These are phyloP conservation scores for Digitaria exilis DNA, from an alignment of 202 grass and related monocot genomes.

Conservation along the genomic window DNA sequence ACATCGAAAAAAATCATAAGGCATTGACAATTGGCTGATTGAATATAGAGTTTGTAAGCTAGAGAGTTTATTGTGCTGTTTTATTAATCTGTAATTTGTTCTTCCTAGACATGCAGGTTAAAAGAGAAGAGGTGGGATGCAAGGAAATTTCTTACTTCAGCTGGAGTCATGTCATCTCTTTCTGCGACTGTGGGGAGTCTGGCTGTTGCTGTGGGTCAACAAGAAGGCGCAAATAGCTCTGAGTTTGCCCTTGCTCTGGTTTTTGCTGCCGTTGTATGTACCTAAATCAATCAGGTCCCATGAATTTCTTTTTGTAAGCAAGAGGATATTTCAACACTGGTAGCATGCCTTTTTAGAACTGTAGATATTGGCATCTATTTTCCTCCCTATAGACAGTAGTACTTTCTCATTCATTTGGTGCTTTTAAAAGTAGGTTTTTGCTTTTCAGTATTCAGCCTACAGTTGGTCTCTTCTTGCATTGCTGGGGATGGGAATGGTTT, in stretches of 20 bases:
- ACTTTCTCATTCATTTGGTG: constrained; percentile 14
- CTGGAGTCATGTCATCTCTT: constrained; percentile 91
- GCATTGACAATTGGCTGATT: background rate
- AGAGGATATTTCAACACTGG: background rate
- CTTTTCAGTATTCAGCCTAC: too few relatives aligned
- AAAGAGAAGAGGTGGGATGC: constrained; percentile 98
- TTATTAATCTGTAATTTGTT: constrained; percentile 48
- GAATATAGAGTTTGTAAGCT: background rate
- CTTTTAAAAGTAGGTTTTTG: too few relatives aligned
- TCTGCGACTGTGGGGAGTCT: constrained; percentile 75
- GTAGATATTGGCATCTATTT: background rate
- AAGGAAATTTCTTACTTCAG: constrained; percentile 79
- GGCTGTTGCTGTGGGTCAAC: constrained; percentile 71
- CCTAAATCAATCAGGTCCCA: constrained; percentile 2
- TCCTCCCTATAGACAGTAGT: constrained; percentile 4
- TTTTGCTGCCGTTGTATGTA: constrained; percentile 88
- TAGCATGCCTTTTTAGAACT: constrained; percentile 11
- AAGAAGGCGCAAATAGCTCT: constrained; percentile 80
- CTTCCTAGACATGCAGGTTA: constrained; percentile 93
- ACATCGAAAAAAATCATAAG: background rate
- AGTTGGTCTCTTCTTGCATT: constrained; percentile 10
- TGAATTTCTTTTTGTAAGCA: constrained; percentile 43
- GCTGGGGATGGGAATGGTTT: background rate
- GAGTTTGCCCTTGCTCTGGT: constrained; percentile 77
- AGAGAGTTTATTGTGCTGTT: background rate